A percentile compares a stretch with the other conserved stretches of the same genome.
Evolutionary conservation across 1,284 basidiomycete genomes (phyloP).

Genomic region (Porogramme epimiltina): DNA sequence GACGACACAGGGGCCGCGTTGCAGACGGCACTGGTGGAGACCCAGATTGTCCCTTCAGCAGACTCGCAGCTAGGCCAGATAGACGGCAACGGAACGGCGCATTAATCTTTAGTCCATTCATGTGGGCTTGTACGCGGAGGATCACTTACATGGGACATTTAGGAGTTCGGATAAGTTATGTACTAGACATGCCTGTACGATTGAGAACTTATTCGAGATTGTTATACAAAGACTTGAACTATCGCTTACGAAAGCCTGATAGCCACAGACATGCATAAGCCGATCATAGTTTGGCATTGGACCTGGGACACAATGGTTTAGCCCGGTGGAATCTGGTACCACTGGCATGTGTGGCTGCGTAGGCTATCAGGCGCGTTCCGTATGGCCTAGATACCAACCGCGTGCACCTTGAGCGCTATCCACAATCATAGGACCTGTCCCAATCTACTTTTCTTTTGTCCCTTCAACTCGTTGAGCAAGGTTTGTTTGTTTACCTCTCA

Average conservation of each 20-base stretch:
- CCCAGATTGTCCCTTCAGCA: constrained; percentile 21
- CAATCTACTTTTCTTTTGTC: too few relatives aligned
- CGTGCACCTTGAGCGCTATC: background rate
- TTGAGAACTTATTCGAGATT: background rate
- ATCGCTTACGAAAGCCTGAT: background rate
- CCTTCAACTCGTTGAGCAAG: background rate
- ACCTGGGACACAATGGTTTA: too few relatives aligned
- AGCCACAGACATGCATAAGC: too few relatives aligned
- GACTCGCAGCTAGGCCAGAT: constrained; percentile 10
- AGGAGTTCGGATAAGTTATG: constrained; percentile 1
- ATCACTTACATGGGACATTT: background rate
- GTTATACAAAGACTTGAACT: background rate
- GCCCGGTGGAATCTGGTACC: too few relatives aligned
- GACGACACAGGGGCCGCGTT: constrained; percentile 84
- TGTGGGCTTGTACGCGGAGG: background rate
- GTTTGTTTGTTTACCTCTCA: background rate
- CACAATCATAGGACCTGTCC: too few relatives aligned
- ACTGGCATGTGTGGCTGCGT: too few relatives aligned
- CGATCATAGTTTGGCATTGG: too few relatives aligned
- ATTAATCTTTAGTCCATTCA: background rate
- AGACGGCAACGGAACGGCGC: constrained; percentile 13
- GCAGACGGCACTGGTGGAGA: constrained; percentile 54
- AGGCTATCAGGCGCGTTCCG: too few relatives aligned
- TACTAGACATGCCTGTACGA: background rate
- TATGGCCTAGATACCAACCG: background rate